A percentile compares a stretch with the other conserved stretches of the same genome.
Evolutionary conservation across 2,329 filamentous ascomycete genomes (phyloP).

Genomic region (Colletotrichum tanaceti): DNA sequence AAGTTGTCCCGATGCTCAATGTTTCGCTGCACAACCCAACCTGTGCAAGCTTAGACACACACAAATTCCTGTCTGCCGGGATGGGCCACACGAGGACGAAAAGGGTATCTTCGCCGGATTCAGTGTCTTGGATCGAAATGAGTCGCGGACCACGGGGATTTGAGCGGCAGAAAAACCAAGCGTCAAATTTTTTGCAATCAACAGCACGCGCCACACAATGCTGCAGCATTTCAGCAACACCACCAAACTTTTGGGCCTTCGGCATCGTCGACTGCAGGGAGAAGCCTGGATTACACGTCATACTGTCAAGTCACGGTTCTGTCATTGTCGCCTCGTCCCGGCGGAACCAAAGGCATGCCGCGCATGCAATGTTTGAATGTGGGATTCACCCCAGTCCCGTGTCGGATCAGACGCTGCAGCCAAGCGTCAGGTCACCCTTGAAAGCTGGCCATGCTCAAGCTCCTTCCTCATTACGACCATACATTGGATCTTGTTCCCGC

Average conservation of each 20-base stretch:
- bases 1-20: constrained; percentile 11
- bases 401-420: constrained; percentile 29
- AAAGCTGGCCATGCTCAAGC: constrained; percentile 2
- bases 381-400: constrained; percentile 6
- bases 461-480: not conserved
- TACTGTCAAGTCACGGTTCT: constrained; percentile 25
- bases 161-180: constrained; percentile 2
- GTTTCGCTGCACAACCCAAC: constrained; percentile 2
- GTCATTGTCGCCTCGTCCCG: constrained; percentile 10
- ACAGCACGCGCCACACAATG: not conserved
- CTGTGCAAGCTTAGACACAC: constrained; percentile 6
- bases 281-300: constrained; percentile 21
- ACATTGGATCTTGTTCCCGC: constrained; percentile 5
- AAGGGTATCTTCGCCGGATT: constrained; percentile 2
- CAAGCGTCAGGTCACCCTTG: constrained; percentile 19
- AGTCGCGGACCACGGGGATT: not conserved
- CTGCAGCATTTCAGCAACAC: not conserved
- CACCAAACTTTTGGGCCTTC: not conserved
- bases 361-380: not conserved
- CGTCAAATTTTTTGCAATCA: not conserved
- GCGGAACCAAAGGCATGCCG: constrained; percentile 10
- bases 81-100: constrained; percentile 15
- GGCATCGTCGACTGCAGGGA: constrained; percentile 14
- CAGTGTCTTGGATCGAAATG: constrained; percentile 32
- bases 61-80: not conserved